Percentiles rank a stretch among this genome's conserved stretches.
phyloP scores from a whole-genome alignment of 2,329 filamentous ascomycete genomes.

The Talaromyces sp. region DNA sequence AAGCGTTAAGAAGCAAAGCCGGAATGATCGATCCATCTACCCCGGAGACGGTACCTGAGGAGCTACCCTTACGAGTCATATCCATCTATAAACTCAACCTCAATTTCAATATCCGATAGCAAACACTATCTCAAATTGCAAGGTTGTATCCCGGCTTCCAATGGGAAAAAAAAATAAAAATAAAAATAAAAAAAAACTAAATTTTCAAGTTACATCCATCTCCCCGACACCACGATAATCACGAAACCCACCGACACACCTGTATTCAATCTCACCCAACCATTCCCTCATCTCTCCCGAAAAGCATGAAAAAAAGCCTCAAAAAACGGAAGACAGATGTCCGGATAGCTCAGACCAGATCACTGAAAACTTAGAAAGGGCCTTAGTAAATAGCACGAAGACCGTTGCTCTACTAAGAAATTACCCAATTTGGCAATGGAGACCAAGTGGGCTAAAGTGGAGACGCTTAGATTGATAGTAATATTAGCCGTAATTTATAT shows the following conservation, averaged over 20 bases:
- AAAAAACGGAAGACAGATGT: conserved; percentile 3
- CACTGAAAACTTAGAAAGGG: not conserved
- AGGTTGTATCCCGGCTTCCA: not conserved
- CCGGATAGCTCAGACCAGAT: not conserved
- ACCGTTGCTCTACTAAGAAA: not conserved
- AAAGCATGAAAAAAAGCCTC: not conserved
- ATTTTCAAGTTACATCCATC: too few relatives aligned
- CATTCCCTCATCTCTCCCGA: not conserved
- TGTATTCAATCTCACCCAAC: not conserved
- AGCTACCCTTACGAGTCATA: not conserved
- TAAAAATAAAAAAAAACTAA: too few relatives aligned
- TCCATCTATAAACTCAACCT: not conserved
- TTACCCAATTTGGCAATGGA: not conserved
- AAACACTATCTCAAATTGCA: not conserved
- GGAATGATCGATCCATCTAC: not conserved
- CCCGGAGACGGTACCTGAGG: not conserved
- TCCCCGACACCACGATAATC: not conserved
- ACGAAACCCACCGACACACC: conserved; percentile 1
- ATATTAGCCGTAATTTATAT: not conserved
- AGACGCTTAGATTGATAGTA: not conserved
- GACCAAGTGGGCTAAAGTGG: not conserved
- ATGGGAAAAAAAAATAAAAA: not conserved
- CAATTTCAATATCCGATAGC: not conserved
- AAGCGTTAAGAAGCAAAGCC: not conserved
- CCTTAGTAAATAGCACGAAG: not conserved